Conservation (phyloP, 202 grass and related monocot species). For the Setaria italica region DNA sequence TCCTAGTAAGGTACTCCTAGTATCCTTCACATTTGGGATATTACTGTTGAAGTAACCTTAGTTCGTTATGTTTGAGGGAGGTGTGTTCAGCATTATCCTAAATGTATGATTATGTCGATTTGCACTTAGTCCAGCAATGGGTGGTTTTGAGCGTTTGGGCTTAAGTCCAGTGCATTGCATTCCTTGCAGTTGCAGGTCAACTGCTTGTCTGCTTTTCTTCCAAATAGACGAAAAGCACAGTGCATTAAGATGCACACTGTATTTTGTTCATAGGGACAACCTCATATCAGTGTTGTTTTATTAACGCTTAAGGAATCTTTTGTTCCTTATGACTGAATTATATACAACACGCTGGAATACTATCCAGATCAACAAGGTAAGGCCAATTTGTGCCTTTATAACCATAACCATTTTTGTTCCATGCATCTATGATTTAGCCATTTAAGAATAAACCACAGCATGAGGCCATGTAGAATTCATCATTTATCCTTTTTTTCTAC, state of each 20-base stretch:
- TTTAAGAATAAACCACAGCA: slow-evolving; percentile 36
- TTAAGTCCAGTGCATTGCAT: background rate
- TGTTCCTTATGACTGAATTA: slow-evolving; percentile 4
- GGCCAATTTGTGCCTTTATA: background rate
- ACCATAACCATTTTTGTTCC: background rate
- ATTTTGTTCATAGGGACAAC: background rate
- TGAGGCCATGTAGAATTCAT: background rate
- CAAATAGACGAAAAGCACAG: background rate
- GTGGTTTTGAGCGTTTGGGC: background rate
- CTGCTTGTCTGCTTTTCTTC: slow-evolving; percentile 12
- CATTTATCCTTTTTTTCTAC: slow-evolving; percentile 6
- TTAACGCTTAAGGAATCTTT: slow-evolving; percentile 17
- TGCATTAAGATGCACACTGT: background rate
- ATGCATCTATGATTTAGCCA: background rate
- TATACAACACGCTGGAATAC: background rate
- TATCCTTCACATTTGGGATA: background rate
- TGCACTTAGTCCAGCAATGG: background rate
- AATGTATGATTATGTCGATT: background rate
- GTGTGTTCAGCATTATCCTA: background rate
- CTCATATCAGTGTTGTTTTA: background rate
- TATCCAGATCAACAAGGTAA: background rate
- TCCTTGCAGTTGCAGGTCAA: background rate
- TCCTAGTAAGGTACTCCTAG: background rate
- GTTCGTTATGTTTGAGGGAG: too few relatives aligned
- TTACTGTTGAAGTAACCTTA: background rate